Evolutionary conservation across 2,329 filamentous ascomycete species (phyloP).

Genomic region (Beauveria bassiana): DNA sequence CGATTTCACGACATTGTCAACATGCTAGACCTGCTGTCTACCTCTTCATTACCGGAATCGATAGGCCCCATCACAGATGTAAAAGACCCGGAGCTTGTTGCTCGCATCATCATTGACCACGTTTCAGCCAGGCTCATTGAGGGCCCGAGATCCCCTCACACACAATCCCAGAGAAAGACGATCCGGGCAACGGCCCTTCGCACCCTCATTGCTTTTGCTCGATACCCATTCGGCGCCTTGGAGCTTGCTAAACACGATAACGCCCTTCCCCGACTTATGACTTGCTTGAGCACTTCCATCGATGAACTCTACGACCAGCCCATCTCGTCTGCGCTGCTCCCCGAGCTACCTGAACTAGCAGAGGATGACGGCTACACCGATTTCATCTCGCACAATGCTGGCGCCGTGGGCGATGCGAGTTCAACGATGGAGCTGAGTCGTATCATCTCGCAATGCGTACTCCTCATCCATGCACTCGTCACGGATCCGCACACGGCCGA

Average conservation of each 20-base stretch:
- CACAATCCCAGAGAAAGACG: constrained; percentile 31
- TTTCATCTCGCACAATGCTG: not conserved
- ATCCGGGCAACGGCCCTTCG: constrained; percentile 41
- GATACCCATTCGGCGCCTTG: constrained; percentile 52
- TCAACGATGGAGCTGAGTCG: constrained; percentile 27
- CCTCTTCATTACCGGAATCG: constrained; percentile 54
- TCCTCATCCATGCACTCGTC: constrained; percentile 44
- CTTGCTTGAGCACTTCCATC: constrained; percentile 55
- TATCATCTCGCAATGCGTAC: constrained; percentile 41
- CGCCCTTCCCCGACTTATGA: constrained; percentile 67
- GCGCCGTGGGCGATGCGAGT: constrained; percentile 9
- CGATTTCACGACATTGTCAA: constrained; percentile 53
- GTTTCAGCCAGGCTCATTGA: constrained; percentile 57
- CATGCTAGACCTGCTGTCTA: constrained; percentile 59
- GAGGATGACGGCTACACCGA: not conserved
- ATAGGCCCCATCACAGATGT: constrained; percentile 56
- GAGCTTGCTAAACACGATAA: constrained; percentile 62
- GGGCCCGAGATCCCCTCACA: constrained; percentile 32
- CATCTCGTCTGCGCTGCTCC: constrained; percentile 21
- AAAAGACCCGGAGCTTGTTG: constrained; percentile 35
- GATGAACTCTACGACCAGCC: constrained; percentile 62
- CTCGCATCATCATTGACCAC: constrained; percentile 48
- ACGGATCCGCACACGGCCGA: constrained; percentile 39
- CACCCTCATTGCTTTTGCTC: constrained; percentile 52
- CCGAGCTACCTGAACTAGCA: not conserved